A percentile compares a stretch with the other conserved stretches of the same genome.
Evolutionary conservation across 1,139 yeast species (phyloP).

Genomic region (Taphrina wiesneri): DNA sequence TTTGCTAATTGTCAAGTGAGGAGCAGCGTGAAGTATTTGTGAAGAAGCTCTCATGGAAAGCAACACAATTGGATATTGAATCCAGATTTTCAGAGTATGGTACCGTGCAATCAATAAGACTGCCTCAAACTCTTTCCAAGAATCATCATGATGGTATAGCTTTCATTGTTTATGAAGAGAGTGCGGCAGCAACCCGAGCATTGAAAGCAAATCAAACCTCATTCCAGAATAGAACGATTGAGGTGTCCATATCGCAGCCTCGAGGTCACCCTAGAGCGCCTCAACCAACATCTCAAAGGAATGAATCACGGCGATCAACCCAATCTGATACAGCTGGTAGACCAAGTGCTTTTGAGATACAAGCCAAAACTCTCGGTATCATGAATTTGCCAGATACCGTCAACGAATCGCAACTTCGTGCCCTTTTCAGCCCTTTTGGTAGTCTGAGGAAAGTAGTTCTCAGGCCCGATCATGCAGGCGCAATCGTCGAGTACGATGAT

Average conservation of each 20-base stretch:
- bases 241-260: not conserved
- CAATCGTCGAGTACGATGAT: constrained; percentile 55
- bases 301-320: not conserved
- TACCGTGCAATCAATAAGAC: constrained; percentile 52
- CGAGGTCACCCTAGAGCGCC: not conserved
- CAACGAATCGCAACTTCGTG: constrained; percentile 41
- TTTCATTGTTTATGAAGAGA: constrained; percentile 3
- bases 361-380: constrained; percentile 41
- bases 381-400: constrained; percentile 43
- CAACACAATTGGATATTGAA: constrained; percentile 42
- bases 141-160: constrained; percentile 29
- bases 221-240: constrained; percentile 37
- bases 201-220: not conserved
- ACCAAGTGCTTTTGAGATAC: constrained; percentile 30
- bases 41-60: constrained; percentile 54
- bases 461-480: constrained; percentile 55
- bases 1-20: constrained; percentile 52
- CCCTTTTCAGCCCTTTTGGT: constrained; percentile 50
- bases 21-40: constrained; percentile 57
- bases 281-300: not conserved
- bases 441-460: constrained; percentile 48
- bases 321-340: not conserved
- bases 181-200: constrained; percentile 2
- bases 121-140: constrained; percentile 48
- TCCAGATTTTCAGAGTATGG: constrained; percentile 51